Base-by-base conservation (phyloP, 2,329 filamentous ascomycete species). In the Cladophialophora immunda region DNA sequence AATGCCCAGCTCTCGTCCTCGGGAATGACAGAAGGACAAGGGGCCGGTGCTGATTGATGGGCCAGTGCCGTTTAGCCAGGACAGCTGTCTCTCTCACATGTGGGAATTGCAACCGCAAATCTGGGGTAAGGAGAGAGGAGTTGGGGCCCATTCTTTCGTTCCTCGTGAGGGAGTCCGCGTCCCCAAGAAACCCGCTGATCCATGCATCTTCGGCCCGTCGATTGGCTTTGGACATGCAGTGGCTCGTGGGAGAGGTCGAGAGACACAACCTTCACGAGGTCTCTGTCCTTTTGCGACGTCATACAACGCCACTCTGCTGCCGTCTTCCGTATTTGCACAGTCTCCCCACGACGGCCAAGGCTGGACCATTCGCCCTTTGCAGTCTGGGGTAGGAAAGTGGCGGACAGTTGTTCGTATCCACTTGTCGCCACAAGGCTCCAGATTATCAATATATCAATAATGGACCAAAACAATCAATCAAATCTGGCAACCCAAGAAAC, bases 71-170 rank as follows among this genome's bases (percentile, higher is more conserved):
- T 53, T 54, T 61, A 54, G 15, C 58, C 58, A 53, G 29, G 11
- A 4, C n/a, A 38, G 36, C 19, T 22, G 38, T 11, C 32, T 62
- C 59, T 38, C 19, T 13, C 41, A 52, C 5, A 13, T 30, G 58
- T 53, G 41, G 58, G 38, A 41, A 41, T 41, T 41, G 38, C 15
- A 4, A 53, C 45, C 9, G 32, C 36, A 38, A 55, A 47, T 54
- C 59, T 55, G 50, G 59, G 59, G 47, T 25, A 55, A 55, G 6
- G 47, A n/a, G 27, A n/a, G 27, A 52, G 58, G 29, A 61, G 45
- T 17, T 54, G 17, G 52, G 13, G 2, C n/a, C 11, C 2, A 9
- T 32, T 2, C 25, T 22, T 9, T 30, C 17, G 27, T 29, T 8
- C n/a, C 50, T 27, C 22, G 17, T 30, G 19, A 53, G n/a, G 41